phyloP scores from a whole-genome alignment of 768 basidiomycete genomes.

The Tylopilus felleus region DNA sequence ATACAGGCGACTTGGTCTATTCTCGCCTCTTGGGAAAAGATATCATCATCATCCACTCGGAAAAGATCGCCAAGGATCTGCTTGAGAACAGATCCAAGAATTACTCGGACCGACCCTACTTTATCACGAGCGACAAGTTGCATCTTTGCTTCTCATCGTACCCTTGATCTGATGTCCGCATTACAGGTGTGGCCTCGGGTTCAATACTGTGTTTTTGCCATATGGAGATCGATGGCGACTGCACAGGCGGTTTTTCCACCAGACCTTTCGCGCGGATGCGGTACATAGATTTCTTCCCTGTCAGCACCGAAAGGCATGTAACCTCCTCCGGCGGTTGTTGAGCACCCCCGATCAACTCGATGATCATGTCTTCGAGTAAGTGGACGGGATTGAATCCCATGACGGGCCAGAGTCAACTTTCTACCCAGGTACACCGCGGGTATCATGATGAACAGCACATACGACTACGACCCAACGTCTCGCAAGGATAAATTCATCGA shows the following conservation, averaged over 20 bases:
- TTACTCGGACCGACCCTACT: conserved; percentile 46
- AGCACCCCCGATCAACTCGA: not conserved
- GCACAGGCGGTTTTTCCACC: not conserved
- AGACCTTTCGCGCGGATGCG: not conserved
- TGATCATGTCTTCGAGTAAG: not conserved
- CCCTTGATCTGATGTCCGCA: conserved; percentile 15
- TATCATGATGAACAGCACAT: not conserved
- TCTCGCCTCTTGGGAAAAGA: conserved; percentile 41
- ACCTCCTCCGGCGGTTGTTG: not conserved
- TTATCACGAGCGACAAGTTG: conserved; percentile 16
- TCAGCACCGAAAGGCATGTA: not conserved
- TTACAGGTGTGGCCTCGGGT: not conserved
- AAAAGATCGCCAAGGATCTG: conserved; percentile 9
- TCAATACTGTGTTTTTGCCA: not conserved
- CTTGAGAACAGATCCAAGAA: conserved; percentile 39
- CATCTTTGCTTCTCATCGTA: not conserved
- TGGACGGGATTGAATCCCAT: not conserved
- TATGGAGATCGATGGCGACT: not conserved
- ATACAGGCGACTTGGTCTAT: not conserved
- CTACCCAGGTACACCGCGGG: conserved; percentile 1
- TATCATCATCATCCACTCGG: conserved; percentile 36
- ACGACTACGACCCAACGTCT: conserved; percentile 3
- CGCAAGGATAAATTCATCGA: conserved; percentile 6
- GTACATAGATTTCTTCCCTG: not conserved
- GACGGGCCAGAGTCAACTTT: not conserved